A percentile compares a stretch with the other conserved stretches of the same genome.
Evolutionary conservation across 352 stramenopile genomes (phyloP).

Genomic region (Thraustotheca clavata): DNA sequence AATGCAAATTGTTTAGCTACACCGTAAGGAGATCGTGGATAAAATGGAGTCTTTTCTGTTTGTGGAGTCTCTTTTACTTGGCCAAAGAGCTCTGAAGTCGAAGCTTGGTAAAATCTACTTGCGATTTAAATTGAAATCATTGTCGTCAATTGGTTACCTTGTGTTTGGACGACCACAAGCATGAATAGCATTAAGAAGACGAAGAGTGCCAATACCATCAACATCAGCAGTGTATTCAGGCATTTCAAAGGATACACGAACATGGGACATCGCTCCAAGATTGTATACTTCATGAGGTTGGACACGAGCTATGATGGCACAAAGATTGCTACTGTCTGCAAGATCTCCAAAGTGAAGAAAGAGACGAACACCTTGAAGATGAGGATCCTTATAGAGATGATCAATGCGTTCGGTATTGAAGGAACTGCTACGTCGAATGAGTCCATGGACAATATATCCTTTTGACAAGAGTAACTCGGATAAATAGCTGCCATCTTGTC

Average conservation of each 20-base stretch:
- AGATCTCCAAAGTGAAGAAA: slow-evolving; percentile 99
- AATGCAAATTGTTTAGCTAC: slow-evolving; percentile 98
- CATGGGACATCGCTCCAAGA: slow-evolving; percentile 97
- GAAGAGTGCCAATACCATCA: slow-evolving; percentile 92
- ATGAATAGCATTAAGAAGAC: slow-evolving; percentile 96
- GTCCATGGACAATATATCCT: slow-evolving; percentile 92
- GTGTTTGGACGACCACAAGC: slow-evolving; percentile 76
- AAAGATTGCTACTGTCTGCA: slow-evolving; percentile 96
- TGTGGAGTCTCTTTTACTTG: slow-evolving; percentile 96
- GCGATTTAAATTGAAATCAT: slow-evolving; percentile 22
- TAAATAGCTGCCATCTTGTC: slow-evolving; percentile 98
- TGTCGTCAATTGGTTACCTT: slow-evolving; percentile 23
- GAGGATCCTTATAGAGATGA: slow-evolving; percentile 94
- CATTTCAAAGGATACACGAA: slow-evolving; percentile 99
- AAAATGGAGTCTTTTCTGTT: slow-evolving; percentile 96
- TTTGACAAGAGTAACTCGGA: slow-evolving; percentile 96
- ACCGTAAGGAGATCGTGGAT: slow-evolving; percentile 97
- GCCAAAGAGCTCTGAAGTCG: slow-evolving; percentile 97
- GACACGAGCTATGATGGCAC: slow-evolving; percentile 92
- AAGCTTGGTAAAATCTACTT: slow-evolving; percentile 94
- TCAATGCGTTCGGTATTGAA: slow-evolving; percentile 99
- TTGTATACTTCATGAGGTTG: slow-evolving; percentile 98
- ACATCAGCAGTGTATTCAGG: slow-evolving; percentile 99
- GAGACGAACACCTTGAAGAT: slow-evolving; percentile 89
- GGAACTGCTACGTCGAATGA: slow-evolving; percentile 95